A percentile compares a stretch with the other conserved stretches of the same genome.
phyloP scores from a whole-genome alignment of 805 yeast species.

The Lachancea dasiensis region DNA sequence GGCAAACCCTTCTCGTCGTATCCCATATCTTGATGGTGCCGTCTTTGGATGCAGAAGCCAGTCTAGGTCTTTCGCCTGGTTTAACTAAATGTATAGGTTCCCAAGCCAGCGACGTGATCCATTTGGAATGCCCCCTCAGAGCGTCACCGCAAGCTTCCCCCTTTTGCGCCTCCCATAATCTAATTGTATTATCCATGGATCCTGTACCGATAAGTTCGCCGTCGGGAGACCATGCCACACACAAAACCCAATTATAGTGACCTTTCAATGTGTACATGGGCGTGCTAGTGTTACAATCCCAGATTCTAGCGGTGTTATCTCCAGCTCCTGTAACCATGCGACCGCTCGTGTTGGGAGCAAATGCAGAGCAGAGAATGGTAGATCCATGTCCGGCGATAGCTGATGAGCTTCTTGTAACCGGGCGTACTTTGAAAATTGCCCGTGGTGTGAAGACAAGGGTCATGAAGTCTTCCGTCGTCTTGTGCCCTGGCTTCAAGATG shows the following conservation, averaged over 20 bases:
- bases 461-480: slow-evolving; percentile 87
- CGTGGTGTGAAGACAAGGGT: slow-evolving; percentile 90
- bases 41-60: slow-evolving; percentile 88
- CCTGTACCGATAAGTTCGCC: slow-evolving; percentile 93
- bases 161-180: slow-evolving; percentile 76
- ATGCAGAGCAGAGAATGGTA: slow-evolving; percentile 84
- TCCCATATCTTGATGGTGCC: slow-evolving; percentile 91
- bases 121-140: slow-evolving; percentile 75
- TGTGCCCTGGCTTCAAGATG: slow-evolving; percentile 77
- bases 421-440: slow-evolving; percentile 87
- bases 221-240: slow-evolving; percentile 88
- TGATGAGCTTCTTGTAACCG: slow-evolving; percentile 85
- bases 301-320: slow-evolving; percentile 88
- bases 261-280: slow-evolving; percentile 77
- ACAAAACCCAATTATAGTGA: slow-evolving; percentile 89
- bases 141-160: slow-evolving; percentile 74
- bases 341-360: slow-evolving; percentile 84
- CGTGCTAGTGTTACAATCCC: slow-evolving; percentile 96
- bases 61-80: slow-evolving; percentile 58
- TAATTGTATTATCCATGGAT: slow-evolving; percentile 83
- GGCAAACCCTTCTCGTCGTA: slow-evolving; percentile 57
- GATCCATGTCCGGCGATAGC: slow-evolving; percentile 95
- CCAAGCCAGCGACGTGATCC: slow-evolving; percentile 89
- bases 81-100: slow-evolving; percentile 82
- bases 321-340: slow-evolving; percentile 95